Percentiles rank a stretch among this genome's conserved stretches.
Evolutionary conservation across 371 early-diverging fungal species (phyloP).

Genomic region (Zychaea mexicana): DNA sequence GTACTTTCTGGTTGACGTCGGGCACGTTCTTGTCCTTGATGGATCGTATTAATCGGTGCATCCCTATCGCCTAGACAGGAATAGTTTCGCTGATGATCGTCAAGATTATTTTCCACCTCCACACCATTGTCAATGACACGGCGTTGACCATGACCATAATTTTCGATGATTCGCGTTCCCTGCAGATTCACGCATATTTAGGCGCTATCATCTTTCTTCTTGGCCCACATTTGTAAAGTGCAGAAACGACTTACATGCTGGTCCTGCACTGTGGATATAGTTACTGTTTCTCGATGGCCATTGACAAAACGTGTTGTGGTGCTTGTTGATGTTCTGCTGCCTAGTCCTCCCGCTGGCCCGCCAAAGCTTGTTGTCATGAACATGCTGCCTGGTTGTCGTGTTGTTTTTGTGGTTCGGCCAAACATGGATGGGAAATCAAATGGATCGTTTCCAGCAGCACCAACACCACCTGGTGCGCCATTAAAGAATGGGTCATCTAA

Average conservation of each 20-base stretch:
- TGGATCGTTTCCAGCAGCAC: not conserved
- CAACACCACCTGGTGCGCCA: too few relatives aligned
- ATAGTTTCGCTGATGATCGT: not conserved
- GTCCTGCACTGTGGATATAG: slow-evolving; percentile 36
- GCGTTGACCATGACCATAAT: slow-evolving; percentile 36
- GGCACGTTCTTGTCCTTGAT: not conserved
- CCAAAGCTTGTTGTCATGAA: slow-evolving; percentile 7
- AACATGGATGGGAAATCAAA: slow-evolving; percentile 2
- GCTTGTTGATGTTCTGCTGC: not conserved
- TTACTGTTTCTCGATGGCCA: slow-evolving; percentile 35
- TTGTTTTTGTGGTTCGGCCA: not conserved
- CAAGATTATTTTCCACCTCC: slow-evolving; percentile 23
- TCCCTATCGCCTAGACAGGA: not conserved
- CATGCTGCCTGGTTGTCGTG: not conserved
- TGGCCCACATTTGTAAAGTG: too few relatives aligned
- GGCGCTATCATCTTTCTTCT: not conserved
- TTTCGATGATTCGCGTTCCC: slow-evolving; percentile 42
- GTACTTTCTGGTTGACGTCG: not conserved
- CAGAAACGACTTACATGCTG: slow-evolving; percentile 22
- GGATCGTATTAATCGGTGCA: not conserved
- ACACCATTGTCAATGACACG: slow-evolving; percentile 36
- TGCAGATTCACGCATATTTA: slow-evolving; percentile 6
- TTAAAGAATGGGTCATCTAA: slow-evolving; percentile 1
- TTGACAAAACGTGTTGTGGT: slow-evolving; percentile 28
- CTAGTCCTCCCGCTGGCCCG: not conserved